A percentile compares a stretch with the other conserved stretches of the same genome.
Evolutionary conservation across 164 flowering plant genomes (phyloP).

Genomic region (Litsea cubeba): DNA sequence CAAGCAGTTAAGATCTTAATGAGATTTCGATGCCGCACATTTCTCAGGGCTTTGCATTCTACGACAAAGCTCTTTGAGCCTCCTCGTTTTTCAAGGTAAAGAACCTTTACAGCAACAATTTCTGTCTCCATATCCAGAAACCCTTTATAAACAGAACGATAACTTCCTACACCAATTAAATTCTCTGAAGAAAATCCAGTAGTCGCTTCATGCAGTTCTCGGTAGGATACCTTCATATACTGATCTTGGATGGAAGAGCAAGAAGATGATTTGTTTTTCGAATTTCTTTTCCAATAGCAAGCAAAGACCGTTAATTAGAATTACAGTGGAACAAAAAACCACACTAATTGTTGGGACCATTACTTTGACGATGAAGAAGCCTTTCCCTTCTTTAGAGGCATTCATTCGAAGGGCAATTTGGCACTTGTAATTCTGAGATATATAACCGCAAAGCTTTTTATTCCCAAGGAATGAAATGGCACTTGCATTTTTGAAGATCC

Average conservation of each 20-base stretch:
- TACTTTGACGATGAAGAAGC: background rate
- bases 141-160: constrained; percentile 33
- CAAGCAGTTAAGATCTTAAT: constrained; percentile 26
- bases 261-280: background rate
- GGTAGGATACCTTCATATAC: background rate
- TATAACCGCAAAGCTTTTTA: background rate
- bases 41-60: constrained; percentile 30
- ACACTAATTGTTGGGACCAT: too few relatives aligned
- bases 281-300: too few relatives aligned
- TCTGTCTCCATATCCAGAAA: constrained; percentile 1
- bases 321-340: background rate
- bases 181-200: constrained; percentile 20
- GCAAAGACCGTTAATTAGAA: background rate
- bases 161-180: constrained; percentile 32
- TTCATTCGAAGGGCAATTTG: background rate
- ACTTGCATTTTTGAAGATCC: background rate
- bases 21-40: constrained; percentile 30
- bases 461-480: background rate
- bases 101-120: constrained; percentile 32
- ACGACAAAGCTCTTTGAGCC: constrained; percentile 22
- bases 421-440: background rate
- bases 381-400: background rate
- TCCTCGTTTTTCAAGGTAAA: constrained; percentile 21
- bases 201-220: constrained; percentile 13
- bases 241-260: background rate